Base-by-base conservation (phyloP, 306 rosid species). In the Hippophae gyantsensis region DNA sequence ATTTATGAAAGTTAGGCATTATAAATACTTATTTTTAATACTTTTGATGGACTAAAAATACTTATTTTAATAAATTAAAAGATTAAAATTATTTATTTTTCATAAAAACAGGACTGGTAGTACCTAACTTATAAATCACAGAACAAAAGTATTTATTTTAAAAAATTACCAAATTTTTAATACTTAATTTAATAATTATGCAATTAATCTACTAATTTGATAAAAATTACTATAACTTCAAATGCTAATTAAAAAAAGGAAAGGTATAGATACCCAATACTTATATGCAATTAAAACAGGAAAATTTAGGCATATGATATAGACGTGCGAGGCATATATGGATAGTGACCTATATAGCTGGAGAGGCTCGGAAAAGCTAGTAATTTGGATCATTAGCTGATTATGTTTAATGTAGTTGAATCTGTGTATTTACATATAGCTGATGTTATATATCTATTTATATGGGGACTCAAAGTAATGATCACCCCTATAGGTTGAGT, bases 201-300 rank as follows among this genome's bases (percentile, higher is more conserved):
- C 23, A 18, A 18, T 18, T 18, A 18, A 18, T 18, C 23, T 18
- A 18, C 23, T 18, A 18, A 18, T 18, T 18, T 18, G 23, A 18
- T 18, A 18, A 0, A 18, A 18, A 18, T 18, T 18, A 18, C 23
- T 18, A 18, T 18, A 1, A 18, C 23, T 18, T 18, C 23, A 18
- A 18, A 18, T 18, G 23, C 23, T 18, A 18, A 18, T 18, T 18
- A 18, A 18, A 18, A 18, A 18, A 18, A 18, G 23, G 69, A 57
- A 48, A 42, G 59, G 68, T 79, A 73, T 68, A 76, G 64, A 64
- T 62, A 73, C 78, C 88, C 81, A 72, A 82, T 66, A 73, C 79
- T 77, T 73, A 60, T 66, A 84, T 65, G 79, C 62, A 65, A 72
- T 18, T 18, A 18, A 18, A 18, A 18, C 23, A 18, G 23, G 23